A percentile compares a stretch with the other conserved stretches of the same genome.
Evolutionary conservation across 139 green algal species (phyloP).

Genomic region (Haematococcus lacustris): DNA sequence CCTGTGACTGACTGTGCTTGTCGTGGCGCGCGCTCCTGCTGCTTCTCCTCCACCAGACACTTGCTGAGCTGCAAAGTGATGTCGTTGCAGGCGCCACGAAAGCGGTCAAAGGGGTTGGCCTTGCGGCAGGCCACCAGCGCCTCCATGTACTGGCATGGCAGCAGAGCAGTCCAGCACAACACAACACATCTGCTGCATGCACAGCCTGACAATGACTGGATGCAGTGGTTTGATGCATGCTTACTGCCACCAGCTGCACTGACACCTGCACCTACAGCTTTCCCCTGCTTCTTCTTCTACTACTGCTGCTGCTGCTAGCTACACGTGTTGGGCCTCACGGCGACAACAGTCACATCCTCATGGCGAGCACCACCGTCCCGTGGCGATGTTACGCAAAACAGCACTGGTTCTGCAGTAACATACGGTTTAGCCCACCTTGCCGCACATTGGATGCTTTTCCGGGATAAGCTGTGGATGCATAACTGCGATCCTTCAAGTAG

Average conservation of each 20-base stretch:
- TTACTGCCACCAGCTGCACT: neutral
- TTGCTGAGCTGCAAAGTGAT: slow-evolving; percentile 50
- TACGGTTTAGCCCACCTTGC: no score
- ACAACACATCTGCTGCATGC: neutral
- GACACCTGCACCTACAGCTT: neutral
- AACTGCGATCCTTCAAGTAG: no score
- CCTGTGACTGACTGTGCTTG: slow-evolving; percentile 11
- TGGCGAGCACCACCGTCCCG: neutral
- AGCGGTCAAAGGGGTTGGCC: slow-evolving; percentile 57
- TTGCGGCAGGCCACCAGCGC: slow-evolving; percentile 57
- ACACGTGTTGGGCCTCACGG: neutral
- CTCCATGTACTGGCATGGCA: slow-evolving; percentile 55
- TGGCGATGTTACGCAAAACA: neutral
- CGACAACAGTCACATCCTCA: neutral
- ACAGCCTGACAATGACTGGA: neutral
- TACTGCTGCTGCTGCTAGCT: neutral
- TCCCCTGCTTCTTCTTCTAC: neutral
- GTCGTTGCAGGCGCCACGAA: slow-evolving; percentile 65
- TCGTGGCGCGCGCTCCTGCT: slow-evolving; percentile 13
- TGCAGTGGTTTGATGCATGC: neutral
- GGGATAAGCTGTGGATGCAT: slow-evolving; percentile 53
- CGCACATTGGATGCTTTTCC: slow-evolving; percentile 44
- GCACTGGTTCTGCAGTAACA: no score
- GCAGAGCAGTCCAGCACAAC: neutral
- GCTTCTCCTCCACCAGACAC: slow-evolving; percentile 75